phyloP scores from a whole-genome alignment of 225 moss, liverwort and hornwort genomes.

The Pseudisothecium myosuroides region DNA sequence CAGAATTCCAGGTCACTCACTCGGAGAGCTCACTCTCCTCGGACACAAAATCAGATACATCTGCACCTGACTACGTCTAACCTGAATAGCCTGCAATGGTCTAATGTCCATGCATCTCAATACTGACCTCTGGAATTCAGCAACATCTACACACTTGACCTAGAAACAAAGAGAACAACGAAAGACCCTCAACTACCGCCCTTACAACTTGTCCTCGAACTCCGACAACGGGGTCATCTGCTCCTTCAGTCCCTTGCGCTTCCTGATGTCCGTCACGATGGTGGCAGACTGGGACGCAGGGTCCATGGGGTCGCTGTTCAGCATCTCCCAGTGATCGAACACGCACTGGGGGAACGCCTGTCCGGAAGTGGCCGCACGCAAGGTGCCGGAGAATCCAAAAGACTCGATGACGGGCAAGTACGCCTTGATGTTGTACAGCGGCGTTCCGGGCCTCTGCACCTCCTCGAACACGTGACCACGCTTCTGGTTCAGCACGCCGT shows the following conservation, averaged over 20 bases:
- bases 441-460: slow-evolving; percentile 46
- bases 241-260: slow-evolving; percentile 45
- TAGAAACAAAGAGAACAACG: background rate
- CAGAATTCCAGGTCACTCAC: background rate
- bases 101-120: background rate
- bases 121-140: background rate
- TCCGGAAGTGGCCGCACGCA: slow-evolving; percentile 39
- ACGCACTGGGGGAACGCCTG: slow-evolving; percentile 46
- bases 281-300: background rate
- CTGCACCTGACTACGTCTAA: background rate
- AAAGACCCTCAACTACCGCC: background rate
- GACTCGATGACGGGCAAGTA: slow-evolving; percentile 46
- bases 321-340: slow-evolving; percentile 47
- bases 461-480: slow-evolving; percentile 57
- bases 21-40: slow-evolving; percentile 8
- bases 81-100: background rate
- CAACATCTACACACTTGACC: background rate
- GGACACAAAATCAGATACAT: background rate
- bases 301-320: slow-evolving; percentile 35
- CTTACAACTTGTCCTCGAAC: slow-evolving; percentile 47
- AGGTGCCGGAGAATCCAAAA: slow-evolving; percentile 36
- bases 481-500: slow-evolving; percentile 50
- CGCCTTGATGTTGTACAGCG: slow-evolving; percentile 54
- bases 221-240: slow-evolving; percentile 42
- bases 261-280: slow-evolving; percentile 34